Percentiles rank a stretch among this genome's conserved stretches.
Evolutionary conservation across 768 basidiomycete species (phyloP).

Genomic region (Chalciporus piperatus): DNA sequence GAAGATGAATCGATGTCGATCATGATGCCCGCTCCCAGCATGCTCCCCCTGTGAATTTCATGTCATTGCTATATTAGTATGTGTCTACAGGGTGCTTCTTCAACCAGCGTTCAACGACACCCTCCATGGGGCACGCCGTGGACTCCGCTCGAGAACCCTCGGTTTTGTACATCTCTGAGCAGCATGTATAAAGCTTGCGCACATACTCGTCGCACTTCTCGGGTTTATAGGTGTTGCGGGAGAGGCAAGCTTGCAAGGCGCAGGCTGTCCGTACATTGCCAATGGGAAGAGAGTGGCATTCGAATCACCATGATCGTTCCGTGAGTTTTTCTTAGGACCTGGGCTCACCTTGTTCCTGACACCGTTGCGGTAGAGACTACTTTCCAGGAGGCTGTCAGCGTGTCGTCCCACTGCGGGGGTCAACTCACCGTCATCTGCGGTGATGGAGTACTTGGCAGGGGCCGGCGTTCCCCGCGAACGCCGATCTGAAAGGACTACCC

Average conservation of each 20-base stretch:
- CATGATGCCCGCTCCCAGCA: too few relatives aligned
- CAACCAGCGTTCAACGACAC: conserved; percentile 57
- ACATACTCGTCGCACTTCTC: conserved; percentile 58
- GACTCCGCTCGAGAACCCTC: conserved; percentile 43
- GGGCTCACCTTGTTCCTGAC: conserved; percentile 26
- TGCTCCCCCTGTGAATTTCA: too few relatives aligned
- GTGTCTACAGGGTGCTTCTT: conserved; percentile 42
- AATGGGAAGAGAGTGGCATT: not conserved
- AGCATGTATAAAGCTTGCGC: conserved; percentile 59
- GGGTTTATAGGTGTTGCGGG: conserved; percentile 60
- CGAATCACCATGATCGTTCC: not conserved
- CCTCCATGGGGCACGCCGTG: conserved; percentile 59
- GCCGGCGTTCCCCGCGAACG: too few relatives aligned
- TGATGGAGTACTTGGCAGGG: not conserved
- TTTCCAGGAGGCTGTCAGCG: not conserved
- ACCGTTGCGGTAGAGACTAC: conserved; percentile 10
- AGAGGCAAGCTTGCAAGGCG: conserved; percentile 58
- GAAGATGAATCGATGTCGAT: too few relatives aligned
- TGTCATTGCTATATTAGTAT: too few relatives aligned
- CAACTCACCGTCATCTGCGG: not conserved
- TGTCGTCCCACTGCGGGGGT: not conserved
- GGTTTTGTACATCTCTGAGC: conserved; percentile 51
- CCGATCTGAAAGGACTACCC: too few relatives aligned
- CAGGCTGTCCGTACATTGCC: conserved; percentile 47
- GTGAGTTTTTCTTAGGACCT: not conserved